These are phyloP conservation scores for Cadophora gregata DNA, from an alignment of 2,329 filamentous ascomycete genomes.

Conservation along the genomic window DNA sequence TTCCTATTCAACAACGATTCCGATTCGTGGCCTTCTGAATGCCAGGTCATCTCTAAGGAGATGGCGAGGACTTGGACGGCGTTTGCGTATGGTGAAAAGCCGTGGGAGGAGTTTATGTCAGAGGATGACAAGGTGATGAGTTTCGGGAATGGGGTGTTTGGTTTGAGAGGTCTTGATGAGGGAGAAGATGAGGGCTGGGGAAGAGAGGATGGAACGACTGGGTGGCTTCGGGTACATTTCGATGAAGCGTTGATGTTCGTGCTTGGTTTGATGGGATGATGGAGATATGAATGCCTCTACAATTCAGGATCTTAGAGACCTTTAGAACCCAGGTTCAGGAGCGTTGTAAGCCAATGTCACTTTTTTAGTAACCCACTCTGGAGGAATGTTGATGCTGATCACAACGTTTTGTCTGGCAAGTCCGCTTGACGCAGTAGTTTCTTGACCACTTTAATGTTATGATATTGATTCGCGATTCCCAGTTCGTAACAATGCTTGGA, in stretches of 20 bases:
- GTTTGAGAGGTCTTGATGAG: background rate
- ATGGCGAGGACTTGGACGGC: slow-evolving; percentile 19
- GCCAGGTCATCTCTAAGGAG: slow-evolving; percentile 10
- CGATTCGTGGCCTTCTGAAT: slow-evolving; percentile 9
- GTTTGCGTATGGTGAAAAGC: slow-evolving; percentile 20
- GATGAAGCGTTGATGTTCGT: background rate
- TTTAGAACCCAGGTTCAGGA: background rate
- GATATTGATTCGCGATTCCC: too few species aligned
- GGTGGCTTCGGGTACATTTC: background rate
- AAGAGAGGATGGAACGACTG: background rate
- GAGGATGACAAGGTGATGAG: background rate
- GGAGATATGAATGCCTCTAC: background rate
- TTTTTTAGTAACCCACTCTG: background rate
- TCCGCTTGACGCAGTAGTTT: too few species aligned
- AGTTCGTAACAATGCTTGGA: background rate
- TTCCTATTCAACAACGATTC: slow-evolving; percentile 20
- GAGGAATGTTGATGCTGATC: background rate
- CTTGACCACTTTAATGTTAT: too few species aligned
- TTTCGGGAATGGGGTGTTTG: slow-evolving; percentile 1
- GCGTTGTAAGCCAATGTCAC: background rate
- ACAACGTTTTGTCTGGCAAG: too few species aligned
- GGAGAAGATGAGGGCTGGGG: slow-evolving; percentile 7
- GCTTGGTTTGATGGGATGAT: slow-evolving; percentile 7
- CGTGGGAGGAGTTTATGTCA: slow-evolving; percentile 27
- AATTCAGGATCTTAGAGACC: background rate